Percentiles rank a stretch among this genome's conserved stretches.
phyloP scores from a whole-genome alignment of 164 flowering plant species.

The Paratinospora sagittata region DNA sequence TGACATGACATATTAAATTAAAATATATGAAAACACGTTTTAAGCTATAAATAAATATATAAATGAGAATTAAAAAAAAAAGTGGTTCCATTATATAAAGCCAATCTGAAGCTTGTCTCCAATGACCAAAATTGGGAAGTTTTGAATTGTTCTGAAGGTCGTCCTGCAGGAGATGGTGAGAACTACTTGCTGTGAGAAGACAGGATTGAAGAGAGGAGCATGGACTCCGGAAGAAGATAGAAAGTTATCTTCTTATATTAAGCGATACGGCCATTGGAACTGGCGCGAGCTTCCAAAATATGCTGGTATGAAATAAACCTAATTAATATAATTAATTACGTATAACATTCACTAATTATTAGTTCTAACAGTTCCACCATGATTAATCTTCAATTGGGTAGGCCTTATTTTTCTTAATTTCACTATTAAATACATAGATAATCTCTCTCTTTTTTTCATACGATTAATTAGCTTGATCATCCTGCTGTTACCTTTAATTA shows the following conservation, averaged over 20 bases:
- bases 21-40: not conserved
- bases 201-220: constrained; percentile 33
- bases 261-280: constrained; percentile 28
- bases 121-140: not conserved
- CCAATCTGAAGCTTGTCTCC: not conserved
- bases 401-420: not conserved
- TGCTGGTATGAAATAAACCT: constrained; percentile 21
- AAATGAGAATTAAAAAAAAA: too few species aligned
- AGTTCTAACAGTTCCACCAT: too few species aligned
- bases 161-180: constrained; percentile 14
- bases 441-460: too few species aligned
- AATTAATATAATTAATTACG: not conserved
- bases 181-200: constrained; percentile 19
- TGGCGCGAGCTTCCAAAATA: constrained; percentile 31
- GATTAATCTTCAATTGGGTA: too few species aligned
- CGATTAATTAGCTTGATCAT: too few species aligned
- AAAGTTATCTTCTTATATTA: constrained; percentile 18
- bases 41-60: not conserved
- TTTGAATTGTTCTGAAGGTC: not conserved
- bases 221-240: constrained; percentile 40
- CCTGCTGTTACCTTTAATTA: too few species aligned
- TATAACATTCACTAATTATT: too few species aligned
- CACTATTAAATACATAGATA: not conserved
- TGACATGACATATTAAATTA: not conserved
- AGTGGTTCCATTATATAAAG: not conserved